Evolutionary conservation across 2,329 filamentous ascomycete species (phyloP).

Genomic region (Aaosphaeria arxii): DNA sequence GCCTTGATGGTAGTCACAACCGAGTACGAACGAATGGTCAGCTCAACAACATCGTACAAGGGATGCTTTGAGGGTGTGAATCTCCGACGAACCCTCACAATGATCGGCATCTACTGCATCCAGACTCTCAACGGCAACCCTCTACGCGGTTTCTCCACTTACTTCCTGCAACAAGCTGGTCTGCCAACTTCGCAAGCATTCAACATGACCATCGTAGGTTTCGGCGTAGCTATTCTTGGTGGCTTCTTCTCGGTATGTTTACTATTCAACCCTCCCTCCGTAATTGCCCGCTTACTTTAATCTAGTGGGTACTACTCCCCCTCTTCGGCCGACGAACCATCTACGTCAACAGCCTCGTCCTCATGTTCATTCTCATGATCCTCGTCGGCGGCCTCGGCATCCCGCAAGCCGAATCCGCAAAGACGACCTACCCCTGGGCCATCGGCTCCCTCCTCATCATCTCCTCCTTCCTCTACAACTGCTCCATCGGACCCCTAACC

Average conservation of each 20-base stretch:
- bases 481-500: conserved; percentile 36
- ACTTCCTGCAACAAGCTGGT: conserved; percentile 39
- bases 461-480: conserved; percentile 65
- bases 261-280: too few species aligned
- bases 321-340: conserved; percentile 72
- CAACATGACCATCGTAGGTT: conserved; percentile 47
- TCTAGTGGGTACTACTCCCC: conserved; percentile 73
- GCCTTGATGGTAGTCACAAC: not conserved
- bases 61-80: conserved; percentile 45
- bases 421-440: conserved; percentile 36
- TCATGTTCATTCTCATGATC: conserved; percentile 65
- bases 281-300: conserved; percentile 47
- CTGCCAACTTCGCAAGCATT: conserved; percentile 31
- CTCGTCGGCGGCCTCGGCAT: conserved; percentile 58
- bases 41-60: not conserved
- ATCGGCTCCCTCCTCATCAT: conserved; percentile 7
- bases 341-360: conserved; percentile 65
- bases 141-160: conserved; percentile 30
- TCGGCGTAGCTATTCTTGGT: conserved; percentile 64
- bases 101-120: conserved; percentile 44
- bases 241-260: too few species aligned
- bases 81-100: conserved; percentile 64
- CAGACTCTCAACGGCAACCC: conserved; percentile 23
- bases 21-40: not conserved
- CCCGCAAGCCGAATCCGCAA: conserved; percentile 36